A percentile compares a stretch with the other conserved stretches of the same genome.
phyloP scores from a whole-genome alignment of 2,329 filamentous ascomycete species.

The Botrytis tulipae region DNA sequence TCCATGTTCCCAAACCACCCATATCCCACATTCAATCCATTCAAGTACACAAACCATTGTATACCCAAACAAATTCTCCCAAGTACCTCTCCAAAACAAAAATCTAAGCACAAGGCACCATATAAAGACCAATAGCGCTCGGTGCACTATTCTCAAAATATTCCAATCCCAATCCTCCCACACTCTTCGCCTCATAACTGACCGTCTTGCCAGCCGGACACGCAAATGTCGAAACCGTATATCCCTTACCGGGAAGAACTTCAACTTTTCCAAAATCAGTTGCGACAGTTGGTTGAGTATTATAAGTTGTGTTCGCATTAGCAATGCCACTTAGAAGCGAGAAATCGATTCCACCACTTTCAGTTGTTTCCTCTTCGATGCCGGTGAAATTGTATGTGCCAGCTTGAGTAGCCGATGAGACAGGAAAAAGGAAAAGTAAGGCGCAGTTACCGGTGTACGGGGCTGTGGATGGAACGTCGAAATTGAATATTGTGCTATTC shows the following conservation, averaged over 20 bases:
- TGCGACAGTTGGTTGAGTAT: slow-evolving; percentile 48
- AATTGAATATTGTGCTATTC: slow-evolving; percentile 60
- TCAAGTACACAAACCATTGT: background rate
- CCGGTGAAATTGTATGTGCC: slow-evolving; percentile 52
- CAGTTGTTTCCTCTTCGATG: slow-evolving; percentile 48
- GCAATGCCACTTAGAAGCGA: slow-evolving; percentile 47
- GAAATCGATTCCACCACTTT: slow-evolving; percentile 40
- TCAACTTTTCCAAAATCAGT: slow-evolving; percentile 45
- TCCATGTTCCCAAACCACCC: background rate
- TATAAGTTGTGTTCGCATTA: slow-evolving; percentile 50
- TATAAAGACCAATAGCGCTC: slow-evolving; percentile 44
- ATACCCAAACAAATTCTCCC: background rate
- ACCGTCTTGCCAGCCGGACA: slow-evolving; percentile 55
- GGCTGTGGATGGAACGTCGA: slow-evolving; percentile 54
- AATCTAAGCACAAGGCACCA: slow-evolving; percentile 29
- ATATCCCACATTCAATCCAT: background rate
- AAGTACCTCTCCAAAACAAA: background rate
- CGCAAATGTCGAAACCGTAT: slow-evolving; percentile 51
- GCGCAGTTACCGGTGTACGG: slow-evolving; percentile 52
- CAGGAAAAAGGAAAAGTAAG: slow-evolving; percentile 64
- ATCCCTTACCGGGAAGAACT: slow-evolving; percentile 54
- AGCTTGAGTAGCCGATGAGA: slow-evolving; percentile 45
- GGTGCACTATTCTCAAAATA: slow-evolving; percentile 66
- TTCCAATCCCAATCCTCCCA: slow-evolving; percentile 51
- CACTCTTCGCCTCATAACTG: slow-evolving; percentile 50